Evolutionary conservation across 192 early-diverging fungal species (phyloP).

Genomic region (Umbelopsis sp.): DNA sequence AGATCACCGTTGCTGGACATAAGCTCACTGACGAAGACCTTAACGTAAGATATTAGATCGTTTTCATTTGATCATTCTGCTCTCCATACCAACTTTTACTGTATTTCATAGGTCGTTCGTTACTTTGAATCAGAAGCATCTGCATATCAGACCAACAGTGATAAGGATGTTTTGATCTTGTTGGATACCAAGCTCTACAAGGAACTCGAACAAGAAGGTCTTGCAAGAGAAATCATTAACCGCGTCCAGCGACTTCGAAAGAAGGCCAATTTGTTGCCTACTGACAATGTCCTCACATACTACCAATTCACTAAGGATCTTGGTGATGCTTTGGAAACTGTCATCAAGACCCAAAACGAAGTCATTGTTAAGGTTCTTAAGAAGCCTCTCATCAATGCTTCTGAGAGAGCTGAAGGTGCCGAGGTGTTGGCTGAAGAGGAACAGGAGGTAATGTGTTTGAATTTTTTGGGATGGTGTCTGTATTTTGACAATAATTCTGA

Average conservation of each 20-base stretch:
- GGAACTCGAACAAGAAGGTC: slow-evolving; percentile 84
- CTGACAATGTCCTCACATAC: slow-evolving; percentile 87
- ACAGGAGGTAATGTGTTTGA: slow-evolving; percentile 62
- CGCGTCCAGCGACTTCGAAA: slow-evolving; percentile 95
- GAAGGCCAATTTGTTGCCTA: slow-evolving; percentile 88
- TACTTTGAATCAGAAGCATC: slow-evolving; percentile 75
- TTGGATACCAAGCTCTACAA: slow-evolving; percentile 83
- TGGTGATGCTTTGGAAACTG: slow-evolving; percentile 65
- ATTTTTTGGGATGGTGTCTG: not conserved
- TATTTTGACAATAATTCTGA: not conserved
- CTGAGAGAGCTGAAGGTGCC: slow-evolving; percentile 33
- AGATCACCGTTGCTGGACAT: slow-evolving; percentile 79
- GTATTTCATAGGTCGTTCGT: slow-evolving; percentile 55
- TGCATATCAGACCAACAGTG: slow-evolving; percentile 72
- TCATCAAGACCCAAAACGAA: slow-evolving; percentile 73
- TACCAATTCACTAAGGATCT: slow-evolving; percentile 76
- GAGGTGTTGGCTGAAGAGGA: slow-evolving; percentile 81
- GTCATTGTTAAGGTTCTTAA: slow-evolving; percentile 76
- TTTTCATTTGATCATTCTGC: not conserved
- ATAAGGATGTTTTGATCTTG: slow-evolving; percentile 85
- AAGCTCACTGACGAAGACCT: slow-evolving; percentile 81
- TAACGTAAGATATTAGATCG: slow-evolving; percentile 38
- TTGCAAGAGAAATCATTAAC: slow-evolving; percentile 96
- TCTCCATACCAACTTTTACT: not conserved
- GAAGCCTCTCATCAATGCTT: slow-evolving; percentile 54